Evolutionary conservation across 208 protist species (phyloP).

Genomic region (Leishmania arabica): DNA sequence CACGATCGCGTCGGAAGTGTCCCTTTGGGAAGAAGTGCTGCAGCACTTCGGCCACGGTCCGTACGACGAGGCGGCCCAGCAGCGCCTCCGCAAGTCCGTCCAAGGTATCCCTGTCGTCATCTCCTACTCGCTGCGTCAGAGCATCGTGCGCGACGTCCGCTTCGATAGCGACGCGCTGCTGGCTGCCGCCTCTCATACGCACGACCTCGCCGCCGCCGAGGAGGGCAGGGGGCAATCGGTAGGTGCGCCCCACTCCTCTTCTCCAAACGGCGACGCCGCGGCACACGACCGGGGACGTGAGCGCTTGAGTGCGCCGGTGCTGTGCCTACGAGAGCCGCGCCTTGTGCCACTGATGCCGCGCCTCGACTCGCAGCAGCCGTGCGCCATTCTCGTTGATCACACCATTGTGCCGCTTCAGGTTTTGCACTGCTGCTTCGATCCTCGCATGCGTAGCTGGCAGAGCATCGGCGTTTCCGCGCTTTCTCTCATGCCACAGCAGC

Average conservation of each 20-base stretch:
- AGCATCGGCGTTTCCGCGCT: constrained; percentile 56
- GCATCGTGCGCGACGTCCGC: constrained; percentile 58
- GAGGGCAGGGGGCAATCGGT: not conserved
- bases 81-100: constrained; percentile 67
- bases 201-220: constrained; percentile 2
- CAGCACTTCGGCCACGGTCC: constrained; percentile 84
- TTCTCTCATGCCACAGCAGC: constrained; percentile 73
- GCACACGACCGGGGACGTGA: not conserved
- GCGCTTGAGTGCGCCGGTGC: constrained; percentile 1
- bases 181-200: not conserved
- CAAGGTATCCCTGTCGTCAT: constrained; percentile 73
- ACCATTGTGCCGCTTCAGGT: constrained; percentile 76
- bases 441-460: constrained; percentile 73
- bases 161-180: constrained; percentile 43
- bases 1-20: constrained; percentile 80
- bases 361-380: constrained; percentile 76
- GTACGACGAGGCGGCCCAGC: constrained; percentile 63
- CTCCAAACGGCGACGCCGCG: not conserved
- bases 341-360: constrained; percentile 41
- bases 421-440: constrained; percentile 90
- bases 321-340: constrained; percentile 33
- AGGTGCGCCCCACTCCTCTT: too few species aligned
- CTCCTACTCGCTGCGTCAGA: constrained; percentile 73
- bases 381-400: constrained; percentile 66
- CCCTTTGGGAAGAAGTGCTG: constrained; percentile 84